These are phyloP conservation scores for Exophiala phaeomuriformis DNA, from an alignment of 2,329 filamentous ascomycete genomes.

Conservation along the genomic window DNA sequence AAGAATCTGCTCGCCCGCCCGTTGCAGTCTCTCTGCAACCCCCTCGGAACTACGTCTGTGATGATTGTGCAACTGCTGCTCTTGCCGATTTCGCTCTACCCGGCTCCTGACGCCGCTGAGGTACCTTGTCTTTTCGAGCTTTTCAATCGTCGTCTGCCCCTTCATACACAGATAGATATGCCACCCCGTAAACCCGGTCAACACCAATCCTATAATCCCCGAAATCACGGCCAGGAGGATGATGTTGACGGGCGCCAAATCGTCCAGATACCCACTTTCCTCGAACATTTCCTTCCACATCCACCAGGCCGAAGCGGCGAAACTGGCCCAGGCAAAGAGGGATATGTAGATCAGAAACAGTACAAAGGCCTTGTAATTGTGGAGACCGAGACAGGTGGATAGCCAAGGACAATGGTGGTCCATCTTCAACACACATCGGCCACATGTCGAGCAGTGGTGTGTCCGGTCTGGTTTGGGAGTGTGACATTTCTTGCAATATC, in stretches of 20 bases:
- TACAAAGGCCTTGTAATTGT: conserved; percentile 92
- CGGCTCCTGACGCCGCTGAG: conserved; percentile 68
- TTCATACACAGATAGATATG: conserved; percentile 73
- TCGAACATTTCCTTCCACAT: conserved; percentile 74
- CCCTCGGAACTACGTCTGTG: conserved; percentile 36
- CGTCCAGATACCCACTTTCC: conserved; percentile 63
- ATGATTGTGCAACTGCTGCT: conserved; percentile 40
- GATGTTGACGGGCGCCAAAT: conserved; percentile 79
- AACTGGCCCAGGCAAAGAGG: conserved; percentile 74
- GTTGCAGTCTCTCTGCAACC: conserved; percentile 42
- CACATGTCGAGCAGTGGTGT: conserved; percentile 94
- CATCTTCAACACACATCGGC: conserved; percentile 96
- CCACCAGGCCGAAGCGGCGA: conserved; percentile 71
- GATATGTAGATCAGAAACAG: conserved; percentile 87
- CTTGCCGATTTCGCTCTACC: conserved; percentile 57
- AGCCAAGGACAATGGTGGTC: conserved; percentile 99
- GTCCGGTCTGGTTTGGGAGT: conserved; percentile 88
- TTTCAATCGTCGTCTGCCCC: conserved; percentile 92
- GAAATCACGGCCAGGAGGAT: conserved; percentile 79
- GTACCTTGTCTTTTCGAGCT: conserved; percentile 90
- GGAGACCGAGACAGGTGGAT: conserved; percentile 85
- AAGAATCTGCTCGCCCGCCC: conserved; percentile 64
- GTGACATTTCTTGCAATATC: conserved; percentile 97
- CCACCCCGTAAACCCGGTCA: conserved; percentile 85
- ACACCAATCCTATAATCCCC: conserved; percentile 83